These are phyloP conservation scores for Pichia deserticola DNA, from an alignment of 805 yeast genomes.

Conservation along the genomic window DNA sequence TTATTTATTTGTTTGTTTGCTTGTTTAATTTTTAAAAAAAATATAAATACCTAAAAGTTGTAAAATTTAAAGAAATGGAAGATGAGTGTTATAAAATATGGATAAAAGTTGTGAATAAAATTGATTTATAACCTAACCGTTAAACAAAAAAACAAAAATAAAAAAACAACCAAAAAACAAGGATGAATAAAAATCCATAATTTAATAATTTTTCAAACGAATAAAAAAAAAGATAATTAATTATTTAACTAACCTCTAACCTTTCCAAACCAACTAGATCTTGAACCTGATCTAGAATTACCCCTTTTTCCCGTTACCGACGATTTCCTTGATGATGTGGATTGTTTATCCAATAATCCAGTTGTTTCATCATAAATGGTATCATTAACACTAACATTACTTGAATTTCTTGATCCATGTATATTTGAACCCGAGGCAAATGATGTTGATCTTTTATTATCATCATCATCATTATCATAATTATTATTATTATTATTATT, in stretches of 20 bases:
- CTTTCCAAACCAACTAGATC: conserved; percentile 8
- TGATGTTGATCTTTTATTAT: background rate
- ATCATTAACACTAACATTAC: background rate
- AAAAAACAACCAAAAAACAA: no score
- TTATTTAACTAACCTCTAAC: background rate
- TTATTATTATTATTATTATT: no score
- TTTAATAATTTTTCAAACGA: background rate
- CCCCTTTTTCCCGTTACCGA: background rate
- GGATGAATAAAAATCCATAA: no score
- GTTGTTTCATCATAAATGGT: background rate
- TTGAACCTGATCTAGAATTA: conserved; percentile 1
- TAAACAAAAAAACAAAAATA: no score
- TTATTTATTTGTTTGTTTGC: no score
- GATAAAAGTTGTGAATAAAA: no score
- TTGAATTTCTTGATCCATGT: background rate
- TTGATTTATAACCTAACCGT: no score
- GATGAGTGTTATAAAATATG: no score
- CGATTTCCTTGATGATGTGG: background rate
- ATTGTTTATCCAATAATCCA: background rate
- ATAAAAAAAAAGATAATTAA: background rate
- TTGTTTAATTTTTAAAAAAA: no score
- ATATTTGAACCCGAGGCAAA: background rate
- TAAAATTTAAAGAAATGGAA: no score
- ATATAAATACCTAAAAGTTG: no score
- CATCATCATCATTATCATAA: no score